Conservation (phyloP, 163 green algal species). For the Volvox carteri region DNA sequence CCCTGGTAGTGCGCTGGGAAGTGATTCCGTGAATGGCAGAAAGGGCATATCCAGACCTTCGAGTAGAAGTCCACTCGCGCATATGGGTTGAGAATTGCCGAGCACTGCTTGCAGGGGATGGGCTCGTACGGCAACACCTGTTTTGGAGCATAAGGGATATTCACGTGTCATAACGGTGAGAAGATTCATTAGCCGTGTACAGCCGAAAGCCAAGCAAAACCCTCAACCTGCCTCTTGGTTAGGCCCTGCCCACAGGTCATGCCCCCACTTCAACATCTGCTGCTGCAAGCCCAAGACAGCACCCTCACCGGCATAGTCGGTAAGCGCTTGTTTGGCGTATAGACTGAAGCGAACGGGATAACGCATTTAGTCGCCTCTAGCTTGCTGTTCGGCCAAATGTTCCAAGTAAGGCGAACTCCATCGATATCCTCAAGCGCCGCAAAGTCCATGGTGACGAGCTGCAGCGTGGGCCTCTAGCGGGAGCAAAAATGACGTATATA, state of each 20-base stretch:
- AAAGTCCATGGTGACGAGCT: constrained; percentile 52
- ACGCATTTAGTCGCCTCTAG: constrained; percentile 97
- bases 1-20: constrained; percentile 96
- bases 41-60: constrained; percentile 97
- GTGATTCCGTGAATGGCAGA: constrained; percentile 97
- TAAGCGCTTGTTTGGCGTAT: constrained; percentile 91
- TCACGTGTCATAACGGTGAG: too few species aligned
- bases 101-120: constrained; percentile 95
- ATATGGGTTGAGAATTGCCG: constrained; percentile 95
- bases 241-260: too few species aligned
- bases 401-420: constrained; percentile 80
- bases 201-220: too few species aligned
- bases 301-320: constrained; percentile 87
- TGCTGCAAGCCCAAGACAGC: neutral
- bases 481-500: too few species aligned
- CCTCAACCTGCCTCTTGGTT: too few species aligned
- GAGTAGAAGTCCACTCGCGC: constrained; percentile 92
- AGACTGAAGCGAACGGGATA: constrained; percentile 95
- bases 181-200: too few species aligned
- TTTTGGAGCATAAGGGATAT: too few species aligned
- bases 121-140: constrained; percentile 96
- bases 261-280: too few species aligned
- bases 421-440: constrained; percentile 61
- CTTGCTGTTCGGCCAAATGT: constrained; percentile 93
- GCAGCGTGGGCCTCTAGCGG: too few species aligned